Evolutionary conservation across 164 flowering plant species (phyloP).

Genomic region (Stephania japonica): DNA sequence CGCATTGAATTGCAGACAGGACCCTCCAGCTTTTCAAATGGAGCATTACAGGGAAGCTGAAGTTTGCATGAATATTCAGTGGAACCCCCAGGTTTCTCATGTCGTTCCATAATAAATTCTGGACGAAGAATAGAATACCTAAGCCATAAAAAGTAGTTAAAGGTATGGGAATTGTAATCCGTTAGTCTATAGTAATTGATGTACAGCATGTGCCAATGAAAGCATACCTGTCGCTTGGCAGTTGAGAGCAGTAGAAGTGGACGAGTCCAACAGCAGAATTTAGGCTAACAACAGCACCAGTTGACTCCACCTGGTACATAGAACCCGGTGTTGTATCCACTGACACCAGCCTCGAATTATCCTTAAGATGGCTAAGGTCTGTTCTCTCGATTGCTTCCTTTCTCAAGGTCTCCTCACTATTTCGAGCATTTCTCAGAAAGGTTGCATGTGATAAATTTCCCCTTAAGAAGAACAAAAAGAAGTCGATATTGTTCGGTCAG

Average conservation of each 20-base stretch:
- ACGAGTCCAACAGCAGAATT: conserved; percentile 98
- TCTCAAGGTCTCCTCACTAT: conserved; percentile 96
- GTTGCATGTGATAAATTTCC: conserved; percentile 85
- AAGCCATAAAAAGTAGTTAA: conserved; percentile 11
- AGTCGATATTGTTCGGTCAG: conserved; percentile 9
- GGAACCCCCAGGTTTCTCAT: conserved; percentile 81
- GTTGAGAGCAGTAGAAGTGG: conserved; percentile 96
- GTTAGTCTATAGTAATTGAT: not conserved
- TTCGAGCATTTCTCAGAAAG: conserved; percentile 87
- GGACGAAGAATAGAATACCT: conserved; percentile 97
- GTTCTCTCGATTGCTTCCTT: conserved; percentile 97
- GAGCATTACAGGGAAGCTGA: conserved; percentile 99
- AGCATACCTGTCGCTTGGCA: conserved; percentile 92
- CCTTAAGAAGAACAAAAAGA: conserved; percentile 30
- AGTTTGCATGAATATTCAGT: conserved; percentile 91
- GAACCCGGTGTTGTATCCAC: conserved; percentile 63
- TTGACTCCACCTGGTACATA: conserved; percentile 90
- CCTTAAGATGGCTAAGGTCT: conserved; percentile 91
- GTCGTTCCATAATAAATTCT: conserved; percentile 90
- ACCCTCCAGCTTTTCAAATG: conserved; percentile 95
- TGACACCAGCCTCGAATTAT: conserved; percentile 47
- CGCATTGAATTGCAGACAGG: conserved; percentile 93
- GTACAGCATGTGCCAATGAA: not conserved
- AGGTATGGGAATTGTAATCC: not conserved
- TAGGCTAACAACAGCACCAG: conserved; percentile 95